Evolutionary conservation across 2,329 filamentous ascomycete genomes (phyloP).

Genomic region (Fusarium cyanostomum): DNA sequence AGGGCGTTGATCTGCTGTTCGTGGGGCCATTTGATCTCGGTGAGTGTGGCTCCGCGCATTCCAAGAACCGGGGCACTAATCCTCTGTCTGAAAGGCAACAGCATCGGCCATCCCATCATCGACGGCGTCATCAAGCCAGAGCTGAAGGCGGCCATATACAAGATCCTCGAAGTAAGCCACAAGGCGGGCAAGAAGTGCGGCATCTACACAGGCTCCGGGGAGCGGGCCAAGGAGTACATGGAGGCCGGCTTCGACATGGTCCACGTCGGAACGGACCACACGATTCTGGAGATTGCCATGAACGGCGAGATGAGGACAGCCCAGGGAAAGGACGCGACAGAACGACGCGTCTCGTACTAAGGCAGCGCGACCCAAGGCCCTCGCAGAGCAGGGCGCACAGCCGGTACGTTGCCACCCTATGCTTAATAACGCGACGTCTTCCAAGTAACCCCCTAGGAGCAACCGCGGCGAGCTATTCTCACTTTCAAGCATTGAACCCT

Average conservation of each 20-base stretch:
- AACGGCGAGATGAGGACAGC: neutral
- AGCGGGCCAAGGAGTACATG: conserved; percentile 1
- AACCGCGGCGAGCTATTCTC: too few species aligned
- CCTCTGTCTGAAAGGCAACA: neutral
- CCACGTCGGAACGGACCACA: conserved; percentile 2
- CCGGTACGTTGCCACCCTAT: too few species aligned
- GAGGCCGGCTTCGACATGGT: conserved; percentile 14
- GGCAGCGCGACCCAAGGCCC: too few species aligned
- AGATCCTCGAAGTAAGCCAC: neutral
- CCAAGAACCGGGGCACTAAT: fast-evolving
- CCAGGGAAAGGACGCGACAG: neutral
- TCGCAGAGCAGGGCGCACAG: too few species aligned
- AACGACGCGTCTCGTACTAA: neutral
- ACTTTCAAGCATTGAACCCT: too few species aligned
- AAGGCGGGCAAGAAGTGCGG: conserved; percentile 15
- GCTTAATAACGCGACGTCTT: too few species aligned
- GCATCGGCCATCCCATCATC: conserved; percentile 13
- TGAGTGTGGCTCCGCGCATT: neutral
- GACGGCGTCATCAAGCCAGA: conserved; percentile 5
- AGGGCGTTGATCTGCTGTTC: conserved; percentile 5
- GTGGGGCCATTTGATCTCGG: conserved; percentile 11
- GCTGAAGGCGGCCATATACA: neutral
- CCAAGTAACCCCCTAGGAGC: too few species aligned
- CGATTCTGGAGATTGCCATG: conserved; percentile 1
- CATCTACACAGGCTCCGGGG: conserved; percentile 3